These are phyloP conservation scores for Aspergillus sp. DNA, from an alignment of 2,329 filamentous ascomycete species.

Conservation along the genomic window DNA sequence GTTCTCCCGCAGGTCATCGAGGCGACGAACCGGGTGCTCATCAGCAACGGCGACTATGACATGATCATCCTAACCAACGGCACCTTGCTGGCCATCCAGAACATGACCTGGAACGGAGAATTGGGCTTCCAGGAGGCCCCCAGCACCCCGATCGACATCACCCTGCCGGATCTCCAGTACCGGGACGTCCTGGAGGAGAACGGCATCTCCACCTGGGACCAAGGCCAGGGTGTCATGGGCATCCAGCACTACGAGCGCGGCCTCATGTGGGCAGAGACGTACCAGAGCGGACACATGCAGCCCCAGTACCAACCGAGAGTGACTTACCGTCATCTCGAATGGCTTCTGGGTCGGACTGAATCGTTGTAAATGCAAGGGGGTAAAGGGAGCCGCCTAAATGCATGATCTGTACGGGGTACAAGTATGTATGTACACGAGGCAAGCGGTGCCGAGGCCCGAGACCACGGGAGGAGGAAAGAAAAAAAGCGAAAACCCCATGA, in stretches of 20 bases:
- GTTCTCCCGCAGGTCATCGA: conserved; percentile 40
- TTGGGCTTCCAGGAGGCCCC: conserved; percentile 69
- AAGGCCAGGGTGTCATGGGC: conserved; percentile 65
- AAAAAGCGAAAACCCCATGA: neutral
- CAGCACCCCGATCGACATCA: conserved; percentile 48
- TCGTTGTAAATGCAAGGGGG: conserved; percentile 16
- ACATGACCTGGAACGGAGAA: conserved; percentile 76
- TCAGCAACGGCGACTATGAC: conserved; percentile 73
- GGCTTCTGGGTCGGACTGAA: conserved; percentile 33
- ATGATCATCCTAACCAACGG: conserved; percentile 69
- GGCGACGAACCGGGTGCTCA: conserved; percentile 69
- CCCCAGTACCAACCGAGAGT: conserved; percentile 68
- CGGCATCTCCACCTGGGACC: conserved; percentile 64
- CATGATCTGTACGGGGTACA: neutral
- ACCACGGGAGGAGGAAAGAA: neutral
- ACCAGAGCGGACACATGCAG: conserved; percentile 38
- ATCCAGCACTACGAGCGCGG: conserved; percentile 72
- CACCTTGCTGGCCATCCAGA: conserved; percentile 72
- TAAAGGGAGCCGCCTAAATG: neutral
- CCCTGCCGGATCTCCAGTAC: conserved; percentile 57
- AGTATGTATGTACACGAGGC: neutral
- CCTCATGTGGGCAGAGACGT: conserved; percentile 63
- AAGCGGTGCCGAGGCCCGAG: neutral
- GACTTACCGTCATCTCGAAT: conserved; percentile 64
- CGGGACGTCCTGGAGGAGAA: conserved; percentile 51